Evolutionary conservation across 2,329 filamentous ascomycete genomes (phyloP), one percentile per base, ranked within the genome.

Genomic region (Shiraia sp.): DNA sequence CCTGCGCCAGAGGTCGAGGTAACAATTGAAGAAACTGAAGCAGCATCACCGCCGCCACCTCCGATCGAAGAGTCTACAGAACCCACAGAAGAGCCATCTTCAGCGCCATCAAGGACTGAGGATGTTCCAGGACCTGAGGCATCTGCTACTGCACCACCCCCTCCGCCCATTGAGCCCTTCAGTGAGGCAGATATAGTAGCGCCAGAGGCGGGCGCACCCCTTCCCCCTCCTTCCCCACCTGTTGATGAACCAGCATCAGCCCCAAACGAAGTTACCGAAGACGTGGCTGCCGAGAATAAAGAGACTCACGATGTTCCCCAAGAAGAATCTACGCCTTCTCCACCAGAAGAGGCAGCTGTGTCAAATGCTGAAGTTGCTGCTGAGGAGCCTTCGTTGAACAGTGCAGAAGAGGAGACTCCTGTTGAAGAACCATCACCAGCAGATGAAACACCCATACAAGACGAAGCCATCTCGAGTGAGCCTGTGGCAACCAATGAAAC

Each of bases 391-490:
- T 1, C 15, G 4, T 4, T 8, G 19, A 22, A 22, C 4, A 22
- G 8, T 24, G 26, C 1, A 2, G 34, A 31, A 15, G 29, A 39
- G 9, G 13, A 10, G 10, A 24, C 35, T 16, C 7, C 13, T 14
- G 22, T 19, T 14, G 13, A 4, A 3, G 36, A 49, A 30, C 32
- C 43, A 25, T 22, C 17, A 19, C 4, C 19, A 26, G 14, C 28
- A 22, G 43, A 16, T 8, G 19, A 13, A 40, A 44, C 4, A 40
- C 44, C 34, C 22, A 19, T 6, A 4, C 27, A n/a, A 6, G 27
- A 29, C 4, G 27, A 29, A 10, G 27, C 27, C 4, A 10, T 10
- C 4, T 4, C 10, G 4, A 29, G 14, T 29, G 31, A 36, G 25
- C 15, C 32, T 10, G 27, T 15, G 12, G 27, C 27, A n/a, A n/a